Conservation (phyloP, 495 filamentous ascomycete species). For the Penicillium antarcticum region DNA sequence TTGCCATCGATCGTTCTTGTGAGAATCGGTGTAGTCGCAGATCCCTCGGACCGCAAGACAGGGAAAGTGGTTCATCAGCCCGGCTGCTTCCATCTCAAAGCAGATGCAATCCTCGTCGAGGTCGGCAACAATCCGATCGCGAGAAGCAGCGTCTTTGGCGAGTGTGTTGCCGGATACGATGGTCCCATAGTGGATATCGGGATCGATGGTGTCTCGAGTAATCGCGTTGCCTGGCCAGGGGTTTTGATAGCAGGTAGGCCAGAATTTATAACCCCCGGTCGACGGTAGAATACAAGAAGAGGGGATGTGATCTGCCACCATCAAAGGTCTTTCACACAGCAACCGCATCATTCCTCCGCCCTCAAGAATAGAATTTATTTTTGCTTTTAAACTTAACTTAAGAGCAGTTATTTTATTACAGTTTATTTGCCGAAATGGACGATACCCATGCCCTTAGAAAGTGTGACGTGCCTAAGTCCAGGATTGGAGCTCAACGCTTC, state of each 20-base stretch:
- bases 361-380: neutral
- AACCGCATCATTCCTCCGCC: neutral
- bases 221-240: neutral
- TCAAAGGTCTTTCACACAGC: neutral
- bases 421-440: neutral
- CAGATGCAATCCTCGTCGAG: no score
- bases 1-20: constrained; percentile 33
- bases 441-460: neutral
- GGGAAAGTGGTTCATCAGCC: no score
- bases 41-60: no score
- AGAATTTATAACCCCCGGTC: neutral
- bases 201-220: no score
- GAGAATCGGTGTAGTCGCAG: no score
- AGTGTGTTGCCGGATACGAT: no score
- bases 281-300: neutral
- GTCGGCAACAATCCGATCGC: no score
- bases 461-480: neutral
- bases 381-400: neutral
- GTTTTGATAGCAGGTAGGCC: neutral
- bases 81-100: no score
- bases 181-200: no score
- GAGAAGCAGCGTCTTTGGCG: no score
- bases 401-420: neutral
- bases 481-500: neutral
- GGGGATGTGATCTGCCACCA: neutral